Base-by-base conservation (phyloP, 1,139 yeast genomes). In the Lodderomyces orthopsilosis region DNA sequence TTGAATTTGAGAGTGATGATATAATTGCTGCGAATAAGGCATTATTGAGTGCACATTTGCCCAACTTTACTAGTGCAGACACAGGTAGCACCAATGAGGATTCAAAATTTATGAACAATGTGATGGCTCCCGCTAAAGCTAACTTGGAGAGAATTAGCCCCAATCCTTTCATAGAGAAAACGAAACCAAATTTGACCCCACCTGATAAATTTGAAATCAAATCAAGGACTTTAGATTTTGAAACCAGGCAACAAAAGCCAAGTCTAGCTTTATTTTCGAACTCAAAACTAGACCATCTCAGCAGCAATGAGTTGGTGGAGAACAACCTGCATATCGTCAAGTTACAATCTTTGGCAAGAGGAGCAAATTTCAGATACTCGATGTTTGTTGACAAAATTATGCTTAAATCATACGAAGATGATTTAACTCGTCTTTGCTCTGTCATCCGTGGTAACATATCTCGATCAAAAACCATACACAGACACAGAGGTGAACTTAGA, bases 11-110 rank as follows among this genome's bases (percentile, higher is more conserved):
- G 2, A 83, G 80, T 13, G 84, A 78, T 12, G 96, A 89, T 48
- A 70, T 93, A 24, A 69, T 75, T 41, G 70, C 70, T 32, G 86
- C 96, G 13, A 88, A 85, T 58, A 70, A 82, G 40, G 79, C 84
- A 2, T 70, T 88, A 42, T 80, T 78, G 36, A 81, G 81, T 36
- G 67, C 79, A 13, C 78, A 79, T 14, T 69, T 84, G 44, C 89
- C 89, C 7, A 83, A 83, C 52, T 85, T 85, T 55, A 75, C 71
- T 7, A 68, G 73, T 51, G 75, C 73, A 9, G 75, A 70, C 49
- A 52, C 58, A 27, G 63, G 60, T 26, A 53, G 51, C 19, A 13
- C 35, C n/a, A 45, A 46, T 10, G 54, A 41, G 14, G 59, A 58
- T 34, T 53, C 57, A 30, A 54, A 56, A 35, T 63, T 55, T 43